Conservation (phyloP, 768 basidiomycete genomes). For the Boletus bicolor region DNA sequence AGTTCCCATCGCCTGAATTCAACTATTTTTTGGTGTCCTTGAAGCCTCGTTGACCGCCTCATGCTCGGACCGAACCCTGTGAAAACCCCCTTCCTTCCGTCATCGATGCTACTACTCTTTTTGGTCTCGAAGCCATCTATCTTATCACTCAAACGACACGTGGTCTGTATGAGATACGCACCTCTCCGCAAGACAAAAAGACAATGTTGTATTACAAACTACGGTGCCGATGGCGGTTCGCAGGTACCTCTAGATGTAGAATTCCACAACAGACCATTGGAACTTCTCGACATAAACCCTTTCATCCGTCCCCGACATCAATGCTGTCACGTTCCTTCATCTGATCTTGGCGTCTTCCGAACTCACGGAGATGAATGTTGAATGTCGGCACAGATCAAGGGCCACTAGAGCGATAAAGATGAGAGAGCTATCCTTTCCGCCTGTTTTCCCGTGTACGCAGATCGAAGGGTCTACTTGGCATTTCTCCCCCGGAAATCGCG, state of each 20-base stretch:
- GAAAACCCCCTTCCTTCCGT: background rate
- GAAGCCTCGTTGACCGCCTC: constrained; percentile 16
- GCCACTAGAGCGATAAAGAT: background rate
- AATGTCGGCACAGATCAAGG: background rate
- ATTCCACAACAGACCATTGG: background rate
- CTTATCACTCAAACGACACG: background rate
- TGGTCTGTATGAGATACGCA: background rate
- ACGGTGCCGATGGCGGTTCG: background rate
- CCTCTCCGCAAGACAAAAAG: background rate
- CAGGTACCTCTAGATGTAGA: background rate
- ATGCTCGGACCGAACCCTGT: background rate
- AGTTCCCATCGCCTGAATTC: background rate
- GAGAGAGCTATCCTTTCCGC: background rate
- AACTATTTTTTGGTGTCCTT: constrained; percentile 5
- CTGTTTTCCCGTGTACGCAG: background rate
- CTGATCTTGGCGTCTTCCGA: background rate
- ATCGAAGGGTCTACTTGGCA: background rate
- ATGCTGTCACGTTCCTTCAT: background rate
- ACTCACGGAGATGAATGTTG: constrained; percentile 4
- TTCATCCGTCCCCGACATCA: background rate
- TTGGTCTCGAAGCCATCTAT: background rate
- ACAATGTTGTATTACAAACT: background rate
- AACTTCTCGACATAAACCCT: background rate
- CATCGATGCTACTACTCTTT: background rate
- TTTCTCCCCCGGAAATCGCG: background rate